Percentiles rank a stretch among this genome's conserved stretches.
These are phyloP conservation scores for Penicillium desertorum DNA, from an alignment of 495 filamentous ascomycete genomes.

Conservation along the genomic window DNA sequence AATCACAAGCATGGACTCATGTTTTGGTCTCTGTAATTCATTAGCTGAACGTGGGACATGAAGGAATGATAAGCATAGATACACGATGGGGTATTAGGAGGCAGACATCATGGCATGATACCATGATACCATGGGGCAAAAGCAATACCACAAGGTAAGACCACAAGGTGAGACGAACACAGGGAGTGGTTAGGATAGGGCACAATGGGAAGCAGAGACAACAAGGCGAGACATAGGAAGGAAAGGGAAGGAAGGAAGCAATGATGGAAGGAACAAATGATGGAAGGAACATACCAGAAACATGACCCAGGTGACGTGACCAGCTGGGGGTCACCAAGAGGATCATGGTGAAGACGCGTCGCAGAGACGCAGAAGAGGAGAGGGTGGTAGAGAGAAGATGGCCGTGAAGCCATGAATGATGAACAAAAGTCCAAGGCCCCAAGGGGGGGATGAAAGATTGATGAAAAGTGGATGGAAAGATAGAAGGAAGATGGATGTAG, in stretches of 20 bases:
- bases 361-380: background rate
- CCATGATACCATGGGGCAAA: background rate
- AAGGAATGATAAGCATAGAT: background rate
- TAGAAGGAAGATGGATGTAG: slow-evolving; percentile 3
- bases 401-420: background rate
- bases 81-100: background rate
- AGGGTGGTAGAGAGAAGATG: background rate
- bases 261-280: background rate
- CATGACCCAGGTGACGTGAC: background rate
- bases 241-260: no score
- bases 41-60: background rate
- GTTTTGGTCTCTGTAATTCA: background rate
- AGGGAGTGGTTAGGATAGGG: background rate
- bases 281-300: background rate
- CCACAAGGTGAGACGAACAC: no score
- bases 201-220: background rate
- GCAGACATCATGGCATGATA: background rate
- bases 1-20: background rate
- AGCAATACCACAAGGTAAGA: no score
- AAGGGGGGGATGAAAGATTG: background rate
- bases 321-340: background rate
- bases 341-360: background rate
- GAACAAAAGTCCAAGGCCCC: background rate
- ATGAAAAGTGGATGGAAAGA: background rate
- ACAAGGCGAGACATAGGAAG: background rate